Evolutionary conservation across 495 filamentous ascomycete species (phyloP).

Genomic region (Penicillium nucicola): DNA sequence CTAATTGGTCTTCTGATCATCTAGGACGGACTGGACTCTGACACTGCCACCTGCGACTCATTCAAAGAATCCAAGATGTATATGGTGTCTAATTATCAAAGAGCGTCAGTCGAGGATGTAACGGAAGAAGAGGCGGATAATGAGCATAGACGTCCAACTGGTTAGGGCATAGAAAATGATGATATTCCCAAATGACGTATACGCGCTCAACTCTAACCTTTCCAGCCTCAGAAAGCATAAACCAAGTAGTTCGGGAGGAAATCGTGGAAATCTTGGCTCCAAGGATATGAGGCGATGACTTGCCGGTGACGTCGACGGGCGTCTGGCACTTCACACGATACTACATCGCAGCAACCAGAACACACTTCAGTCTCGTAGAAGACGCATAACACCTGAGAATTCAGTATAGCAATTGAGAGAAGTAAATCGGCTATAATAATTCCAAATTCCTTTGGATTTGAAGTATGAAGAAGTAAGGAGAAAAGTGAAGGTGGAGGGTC

Average conservation of each 20-base stretch:
- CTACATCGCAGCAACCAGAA: too few relatives aligned
- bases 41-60: too few relatives aligned
- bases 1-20: too few relatives aligned
- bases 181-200: conserved; percentile 6
- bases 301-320: conserved; percentile 28
- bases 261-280: neutral
- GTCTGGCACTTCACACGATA: neutral
- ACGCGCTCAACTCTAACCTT: conserved; percentile 3
- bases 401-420: too few relatives aligned
- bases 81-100: neutral
- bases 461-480: too few relatives aligned
- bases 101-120: neutral
- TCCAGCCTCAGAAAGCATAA: neutral
- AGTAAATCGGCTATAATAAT: too few relatives aligned
- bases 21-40: too few relatives aligned
- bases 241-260: neutral
- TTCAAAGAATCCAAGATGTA: too few relatives aligned
- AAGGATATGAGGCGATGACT: conserved; percentile 19
- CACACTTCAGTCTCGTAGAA: too few relatives aligned
- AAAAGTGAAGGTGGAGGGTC: neutral
- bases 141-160: too few relatives aligned
- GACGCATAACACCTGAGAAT: too few relatives aligned
- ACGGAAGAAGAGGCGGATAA: neutral
- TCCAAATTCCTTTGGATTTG: too few relatives aligned
- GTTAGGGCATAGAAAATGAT: neutral